These are phyloP conservation scores for Lunasporangiospora selenospora DNA, from an alignment of 192 early-diverging fungal species.

Conservation along the genomic window DNA sequence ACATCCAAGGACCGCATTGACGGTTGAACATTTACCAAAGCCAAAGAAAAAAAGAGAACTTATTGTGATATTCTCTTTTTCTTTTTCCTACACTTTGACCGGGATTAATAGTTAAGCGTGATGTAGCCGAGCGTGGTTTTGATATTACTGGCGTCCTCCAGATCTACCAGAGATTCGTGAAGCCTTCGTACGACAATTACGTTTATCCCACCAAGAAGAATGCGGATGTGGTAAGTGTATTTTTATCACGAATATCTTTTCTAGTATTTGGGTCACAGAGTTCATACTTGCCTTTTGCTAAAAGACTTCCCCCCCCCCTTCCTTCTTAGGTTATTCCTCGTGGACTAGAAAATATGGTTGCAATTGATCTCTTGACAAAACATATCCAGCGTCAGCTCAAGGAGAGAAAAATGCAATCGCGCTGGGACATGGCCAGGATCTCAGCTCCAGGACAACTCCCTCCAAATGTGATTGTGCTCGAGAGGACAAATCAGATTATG, in stretches of 20 bases:
- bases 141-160: constrained; percentile 85
- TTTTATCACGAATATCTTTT: too few species aligned
- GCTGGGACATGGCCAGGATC: constrained; percentile 61
- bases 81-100: too few species aligned
- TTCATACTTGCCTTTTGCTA: too few species aligned
- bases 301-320: too few species aligned
- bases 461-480: constrained; percentile 53
- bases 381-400: constrained; percentile 86
- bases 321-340: constrained; percentile 82
- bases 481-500: constrained; percentile 61
- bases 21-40: not conserved
- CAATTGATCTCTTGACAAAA: constrained; percentile 92
- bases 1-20: not conserved
- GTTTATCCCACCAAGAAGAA: constrained; percentile 93
- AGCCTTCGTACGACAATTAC: constrained; percentile 91
- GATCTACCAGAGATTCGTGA: constrained; percentile 90
- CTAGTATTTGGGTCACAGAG: too few species aligned
- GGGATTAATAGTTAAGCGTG: constrained; percentile 87
- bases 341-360: constrained; percentile 88
- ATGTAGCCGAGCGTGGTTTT: constrained; percentile 89
- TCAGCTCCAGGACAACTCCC: constrained; percentile 44
- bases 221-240: constrained; percentile 79
- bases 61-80: too few species aligned
- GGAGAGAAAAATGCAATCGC: constrained; percentile 65
- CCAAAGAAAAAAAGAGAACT: too few species aligned